Evolutionary conservation across 1,284 basidiomycete genomes (phyloP).

Genomic region (Boletus sp.): DNA sequence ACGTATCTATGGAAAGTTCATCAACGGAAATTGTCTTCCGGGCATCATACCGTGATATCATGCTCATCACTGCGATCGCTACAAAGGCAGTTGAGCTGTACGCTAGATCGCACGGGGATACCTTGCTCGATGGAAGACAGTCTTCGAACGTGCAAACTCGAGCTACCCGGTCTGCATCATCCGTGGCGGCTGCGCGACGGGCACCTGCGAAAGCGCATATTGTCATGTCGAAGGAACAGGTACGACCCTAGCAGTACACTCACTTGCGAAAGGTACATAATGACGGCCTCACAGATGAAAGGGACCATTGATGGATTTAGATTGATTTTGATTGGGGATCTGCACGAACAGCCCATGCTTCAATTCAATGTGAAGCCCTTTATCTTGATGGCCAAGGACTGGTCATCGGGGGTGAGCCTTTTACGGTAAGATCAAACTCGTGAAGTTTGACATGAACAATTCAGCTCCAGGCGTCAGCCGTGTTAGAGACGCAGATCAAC

Average conservation of each 20-base stretch:
- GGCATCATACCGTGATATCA: constrained; percentile 91
- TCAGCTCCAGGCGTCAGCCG: constrained; percentile 80
- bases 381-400: constrained; percentile 83
- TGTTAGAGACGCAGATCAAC: constrained; percentile 80
- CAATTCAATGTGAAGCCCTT: constrained; percentile 89
- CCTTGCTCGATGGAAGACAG: constrained; percentile 1
- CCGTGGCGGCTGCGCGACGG: constrained; percentile 26
- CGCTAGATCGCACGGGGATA: constrained; percentile 35
- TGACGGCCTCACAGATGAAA: constrained; percentile 55
- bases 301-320: constrained; percentile 89
- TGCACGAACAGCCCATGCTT: constrained; percentile 93
- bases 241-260: constrained; percentile 26
- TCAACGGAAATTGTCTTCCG: constrained; percentile 86
- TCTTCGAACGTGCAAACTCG: constrained; percentile 8
- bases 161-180: constrained; percentile 3
- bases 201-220: constrained; percentile 58
- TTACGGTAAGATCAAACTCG: not conserved
- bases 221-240: constrained; percentile 79
- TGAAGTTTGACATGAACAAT: constrained; percentile 11
- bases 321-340: constrained; percentile 91
- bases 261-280: not conserved
- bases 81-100: constrained; percentile 79
- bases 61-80: constrained; percentile 85
- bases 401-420: constrained; percentile 81
- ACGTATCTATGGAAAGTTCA: constrained; percentile 84